A percentile compares a stretch with the other conserved stretches of the same genome.
Evolutionary conservation across 78 protist species (phyloP).

Genomic region (Cavenderia fasciculata): DNA sequence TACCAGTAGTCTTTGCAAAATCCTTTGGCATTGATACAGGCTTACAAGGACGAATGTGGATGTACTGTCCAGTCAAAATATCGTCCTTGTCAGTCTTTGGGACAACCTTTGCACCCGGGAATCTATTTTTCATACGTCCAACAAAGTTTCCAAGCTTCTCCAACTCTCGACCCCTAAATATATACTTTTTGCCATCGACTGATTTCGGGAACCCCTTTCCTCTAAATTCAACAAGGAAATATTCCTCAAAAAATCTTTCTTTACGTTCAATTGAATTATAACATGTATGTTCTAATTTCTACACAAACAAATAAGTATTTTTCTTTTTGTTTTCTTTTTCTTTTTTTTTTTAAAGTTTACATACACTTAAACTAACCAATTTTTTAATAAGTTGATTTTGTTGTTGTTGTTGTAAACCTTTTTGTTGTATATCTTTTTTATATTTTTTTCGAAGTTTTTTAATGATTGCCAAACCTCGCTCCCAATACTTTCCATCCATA

Average conservation of each 20-base stretch:
- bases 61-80: constrained; percentile 15
- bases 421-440: constrained; percentile 44
- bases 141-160: constrained; percentile 62
- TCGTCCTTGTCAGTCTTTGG: constrained; percentile 35
- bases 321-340: background rate
- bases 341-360: background rate
- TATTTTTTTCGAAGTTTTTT: constrained; percentile 59
- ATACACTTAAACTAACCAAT: constrained; percentile 8
- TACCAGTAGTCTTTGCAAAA: background rate
- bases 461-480: constrained; percentile 30
- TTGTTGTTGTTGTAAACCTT: too few relatives aligned
- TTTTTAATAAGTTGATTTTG: background rate
- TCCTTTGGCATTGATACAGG: constrained; percentile 56
- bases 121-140: constrained; percentile 49
- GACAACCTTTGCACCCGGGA: constrained; percentile 62
- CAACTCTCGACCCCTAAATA: constrained; percentile 51
- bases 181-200: constrained; percentile 61
- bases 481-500: constrained; percentile 63
- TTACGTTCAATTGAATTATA: constrained; percentile 55
- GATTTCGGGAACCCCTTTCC: constrained; percentile 79
- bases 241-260: constrained; percentile 80
- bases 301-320: background rate
- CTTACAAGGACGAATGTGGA: constrained; percentile 65
- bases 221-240: constrained; percentile 79
- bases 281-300: constrained; percentile 49